Conservation (phyloP, 257 asterid species). For the Penstemon newberryi region DNA sequence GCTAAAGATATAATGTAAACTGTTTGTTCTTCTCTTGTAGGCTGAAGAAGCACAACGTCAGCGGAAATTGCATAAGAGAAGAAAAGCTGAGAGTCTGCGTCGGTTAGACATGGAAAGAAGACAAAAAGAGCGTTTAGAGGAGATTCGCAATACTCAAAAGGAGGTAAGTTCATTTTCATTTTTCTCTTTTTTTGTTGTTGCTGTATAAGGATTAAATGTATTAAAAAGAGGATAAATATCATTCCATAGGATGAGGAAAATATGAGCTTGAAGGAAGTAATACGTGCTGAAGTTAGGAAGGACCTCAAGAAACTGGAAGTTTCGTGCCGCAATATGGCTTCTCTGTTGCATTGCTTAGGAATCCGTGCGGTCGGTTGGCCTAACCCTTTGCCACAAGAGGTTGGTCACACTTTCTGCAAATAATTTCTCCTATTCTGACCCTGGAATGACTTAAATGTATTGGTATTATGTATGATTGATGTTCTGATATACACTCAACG, state of each 20-base stretch:
- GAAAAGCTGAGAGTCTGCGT: slow-evolving; percentile 76
- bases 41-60: slow-evolving; percentile 79
- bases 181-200: background rate
- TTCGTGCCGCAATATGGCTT: slow-evolving; percentile 65
- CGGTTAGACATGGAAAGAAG: slow-evolving; percentile 88
- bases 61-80: slow-evolving; percentile 60
- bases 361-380: slow-evolving; percentile 49
- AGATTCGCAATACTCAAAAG: slow-evolving; percentile 72
- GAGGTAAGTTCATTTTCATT: slow-evolving; percentile 49
- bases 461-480: no score
- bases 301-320: slow-evolving; percentile 63
- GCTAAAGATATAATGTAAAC: no score
- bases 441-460: background rate
- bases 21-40: slow-evolving; percentile 35
- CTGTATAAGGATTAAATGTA: background rate
- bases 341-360: slow-evolving; percentile 66
- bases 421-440: background rate
- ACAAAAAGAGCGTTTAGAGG: slow-evolving; percentile 85
- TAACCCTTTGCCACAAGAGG: slow-evolving; percentile 62
- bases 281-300: slow-evolving; percentile 64
- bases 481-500: no score
- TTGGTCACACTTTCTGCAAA: slow-evolving; percentile 31
- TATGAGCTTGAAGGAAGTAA: slow-evolving; percentile 75
- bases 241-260: slow-evolving; percentile 77
- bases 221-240: slow-evolving; percentile 10